phyloP scores from a whole-genome alignment of 495 filamentous ascomycete species.

The Evernia prunastri region DNA sequence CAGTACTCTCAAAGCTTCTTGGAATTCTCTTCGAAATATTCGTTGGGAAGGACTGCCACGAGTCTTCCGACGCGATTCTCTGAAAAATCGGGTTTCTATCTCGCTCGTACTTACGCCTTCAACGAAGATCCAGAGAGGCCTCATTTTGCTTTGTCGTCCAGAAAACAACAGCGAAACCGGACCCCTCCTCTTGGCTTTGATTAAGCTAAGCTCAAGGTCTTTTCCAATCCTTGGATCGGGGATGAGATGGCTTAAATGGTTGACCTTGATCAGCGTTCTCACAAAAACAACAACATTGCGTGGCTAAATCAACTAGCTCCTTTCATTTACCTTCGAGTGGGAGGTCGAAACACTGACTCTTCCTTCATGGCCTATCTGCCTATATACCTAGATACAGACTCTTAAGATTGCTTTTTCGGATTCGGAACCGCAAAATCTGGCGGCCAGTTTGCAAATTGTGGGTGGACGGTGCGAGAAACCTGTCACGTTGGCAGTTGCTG shows the following conservation, averaged over 20 bases:
- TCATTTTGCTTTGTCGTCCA: conserved; percentile 13
- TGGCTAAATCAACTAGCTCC: conserved; percentile 17
- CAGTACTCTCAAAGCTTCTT: conserved; percentile 9
- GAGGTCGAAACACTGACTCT: conserved; percentile 21
- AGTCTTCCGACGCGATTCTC: conserved; percentile 20
- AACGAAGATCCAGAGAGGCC: conserved; percentile 19
- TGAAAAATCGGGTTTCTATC: conserved; percentile 10
- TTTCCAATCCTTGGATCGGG: no score
- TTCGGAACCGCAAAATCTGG: conserved; percentile 17
- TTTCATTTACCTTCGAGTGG: conserved; percentile 24
- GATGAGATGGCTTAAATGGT: no score
- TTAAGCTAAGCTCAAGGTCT: no score
- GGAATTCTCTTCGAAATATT: conserved; percentile 7
- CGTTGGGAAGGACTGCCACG: conserved; percentile 22
- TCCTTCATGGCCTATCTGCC: conserved; percentile 20
- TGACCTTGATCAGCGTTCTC: no score
- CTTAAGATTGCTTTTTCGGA: conserved; percentile 25
- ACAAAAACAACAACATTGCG: conserved; percentile 10
- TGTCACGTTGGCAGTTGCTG: conserved; percentile 24
- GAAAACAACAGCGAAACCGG: neutral
- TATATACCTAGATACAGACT: conserved; percentile 15
- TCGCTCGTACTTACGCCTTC: conserved; percentile 18
- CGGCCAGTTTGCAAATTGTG: conserved; percentile 14
- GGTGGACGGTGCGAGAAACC: conserved; percentile 21
- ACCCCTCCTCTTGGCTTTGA: neutral